Conservation (phyloP, 192 early-diverging fungal genomes). For the Coemansia sp. region DNA sequence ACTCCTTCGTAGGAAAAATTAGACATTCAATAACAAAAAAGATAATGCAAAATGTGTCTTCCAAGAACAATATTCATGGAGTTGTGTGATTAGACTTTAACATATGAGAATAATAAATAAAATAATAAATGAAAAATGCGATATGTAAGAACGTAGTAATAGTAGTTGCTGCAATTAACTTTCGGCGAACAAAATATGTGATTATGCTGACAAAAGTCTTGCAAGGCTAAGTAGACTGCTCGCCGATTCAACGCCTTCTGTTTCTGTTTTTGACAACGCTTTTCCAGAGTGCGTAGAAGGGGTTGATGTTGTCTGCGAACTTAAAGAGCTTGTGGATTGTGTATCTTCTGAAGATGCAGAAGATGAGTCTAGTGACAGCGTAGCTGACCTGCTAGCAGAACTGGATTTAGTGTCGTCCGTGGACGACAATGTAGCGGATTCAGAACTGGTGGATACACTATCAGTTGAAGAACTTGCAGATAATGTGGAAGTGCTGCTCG, state of each 20-base stretch:
- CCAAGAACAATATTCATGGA: no score
- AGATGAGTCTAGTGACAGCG: neutral
- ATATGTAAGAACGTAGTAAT: no score
- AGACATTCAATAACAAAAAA: no score
- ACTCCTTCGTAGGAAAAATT: no score
- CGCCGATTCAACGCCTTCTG: neutral
- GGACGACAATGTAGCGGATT: neutral
- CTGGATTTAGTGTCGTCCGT: neutral
- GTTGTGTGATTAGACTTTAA: no score
- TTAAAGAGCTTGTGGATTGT: neutral
- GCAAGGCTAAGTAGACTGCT: conserved; percentile 5
- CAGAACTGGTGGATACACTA: neutral
- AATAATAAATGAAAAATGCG: no score
- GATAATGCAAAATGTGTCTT: no score
- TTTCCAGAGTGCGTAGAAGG: neutral
- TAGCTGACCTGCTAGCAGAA: neutral
- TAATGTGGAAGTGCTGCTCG: neutral
- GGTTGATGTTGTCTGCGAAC: neutral
- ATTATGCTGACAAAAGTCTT: neutral
- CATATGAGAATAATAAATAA: no score
- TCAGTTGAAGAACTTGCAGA: neutral
- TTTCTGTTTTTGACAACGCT: neutral
- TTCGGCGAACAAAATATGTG: neutral
- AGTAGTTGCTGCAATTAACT: no score
- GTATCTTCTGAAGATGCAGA: neutral